A percentile compares a stretch with the other conserved stretches of the same genome.
phyloP scores from a whole-genome alignment of 2,329 filamentous ascomycete genomes.

The Fusarium bactridioides region DNA sequence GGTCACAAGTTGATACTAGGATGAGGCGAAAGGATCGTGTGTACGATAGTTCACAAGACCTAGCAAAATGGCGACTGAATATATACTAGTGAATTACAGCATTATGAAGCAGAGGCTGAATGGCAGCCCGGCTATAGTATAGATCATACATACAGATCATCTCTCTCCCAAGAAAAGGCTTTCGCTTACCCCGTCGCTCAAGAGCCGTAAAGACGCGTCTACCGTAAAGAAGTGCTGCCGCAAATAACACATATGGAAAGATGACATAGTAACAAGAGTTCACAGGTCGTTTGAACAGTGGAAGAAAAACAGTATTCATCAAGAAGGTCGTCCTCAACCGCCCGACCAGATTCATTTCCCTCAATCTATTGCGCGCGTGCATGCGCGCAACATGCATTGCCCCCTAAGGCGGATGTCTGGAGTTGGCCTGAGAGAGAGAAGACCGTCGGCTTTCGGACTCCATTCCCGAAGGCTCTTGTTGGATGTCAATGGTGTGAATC shows the following conservation, averaged over 20 bases:
- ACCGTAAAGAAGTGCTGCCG: conserved; percentile 18
- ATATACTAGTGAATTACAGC: conserved; percentile 57
- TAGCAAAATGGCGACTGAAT: not conserved
- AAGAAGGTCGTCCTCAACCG: conserved; percentile 25
- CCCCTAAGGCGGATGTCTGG: conserved; percentile 10
- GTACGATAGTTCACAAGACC: not conserved
- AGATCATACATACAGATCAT: conserved; percentile 38
- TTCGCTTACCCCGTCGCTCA: conserved; percentile 15
- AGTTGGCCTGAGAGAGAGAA: conserved; percentile 12
- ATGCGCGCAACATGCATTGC: not conserved
- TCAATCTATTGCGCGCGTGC: not conserved
- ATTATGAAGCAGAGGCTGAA: conserved; percentile 53
- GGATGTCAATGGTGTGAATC: conserved; percentile 10
- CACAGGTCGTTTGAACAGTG: conserved; percentile 11
- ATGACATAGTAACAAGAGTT: conserved; percentile 13
- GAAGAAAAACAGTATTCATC: conserved; percentile 13
- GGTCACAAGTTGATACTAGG: not conserved
- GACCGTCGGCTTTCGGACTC: conserved; percentile 25
- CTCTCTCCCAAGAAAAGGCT: conserved; percentile 13
- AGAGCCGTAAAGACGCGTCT: conserved; percentile 18
- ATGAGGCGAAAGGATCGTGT: not conserved
- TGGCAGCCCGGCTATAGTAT: conserved; percentile 42
- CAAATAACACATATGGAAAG: conserved; percentile 32
- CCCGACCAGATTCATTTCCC: conserved; percentile 16
- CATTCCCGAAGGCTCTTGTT: conserved; percentile 10